Base-by-base conservation (phyloP, 2,329 filamentous ascomycete genomes). In the Neofusicoccum cordaticola region DNA sequence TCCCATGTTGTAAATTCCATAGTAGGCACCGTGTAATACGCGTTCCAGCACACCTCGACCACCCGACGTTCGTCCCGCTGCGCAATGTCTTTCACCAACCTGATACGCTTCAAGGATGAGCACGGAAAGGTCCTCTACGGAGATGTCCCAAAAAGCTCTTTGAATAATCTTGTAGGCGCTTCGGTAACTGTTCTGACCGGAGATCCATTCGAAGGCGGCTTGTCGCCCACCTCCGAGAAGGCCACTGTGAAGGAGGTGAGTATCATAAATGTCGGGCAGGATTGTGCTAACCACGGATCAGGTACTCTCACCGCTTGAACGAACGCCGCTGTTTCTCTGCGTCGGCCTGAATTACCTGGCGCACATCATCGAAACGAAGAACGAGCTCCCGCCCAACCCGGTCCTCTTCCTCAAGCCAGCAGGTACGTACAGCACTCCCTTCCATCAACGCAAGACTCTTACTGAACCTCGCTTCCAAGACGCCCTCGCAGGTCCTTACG, bases 341-440 rank as follows among this genome's bases (percentile, higher is more conserved):
- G 87, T 98, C 74, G 95, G 98, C 79, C 94, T 92, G 35, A 86
- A 85, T 68, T 98, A 95, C 80, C 78, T 85, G 66, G 83, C 81
- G 41, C 89, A 89, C 74, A 76, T 95, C 67, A 80, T 90, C 64
- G 85, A 88, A 66, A 73, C 80, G 69, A 72, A 76, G 37, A 68
- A 66, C 45, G 34, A 73, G 68, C 31, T 42, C 3, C 56, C 56
- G 5, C 52, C 77, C 71, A 77, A 67, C 72, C 80, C 50, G 13
- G 45, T 48, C 34, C 71, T 77, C 67, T 77, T 77, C 68, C 75
- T 69, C 62, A 77, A 77, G 56, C 74, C 74, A 17, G 68, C 71
- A 50, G 73, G 75, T 56, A 73, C 75, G 0, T 72, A 77, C 62
- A 68, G 74, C 4, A 73, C 74, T 0, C 75, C 75, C 15, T 65